Base-by-base conservation (phyloP, 352 stramenopile genomes). In the Lagenidium giganteum region DNA sequence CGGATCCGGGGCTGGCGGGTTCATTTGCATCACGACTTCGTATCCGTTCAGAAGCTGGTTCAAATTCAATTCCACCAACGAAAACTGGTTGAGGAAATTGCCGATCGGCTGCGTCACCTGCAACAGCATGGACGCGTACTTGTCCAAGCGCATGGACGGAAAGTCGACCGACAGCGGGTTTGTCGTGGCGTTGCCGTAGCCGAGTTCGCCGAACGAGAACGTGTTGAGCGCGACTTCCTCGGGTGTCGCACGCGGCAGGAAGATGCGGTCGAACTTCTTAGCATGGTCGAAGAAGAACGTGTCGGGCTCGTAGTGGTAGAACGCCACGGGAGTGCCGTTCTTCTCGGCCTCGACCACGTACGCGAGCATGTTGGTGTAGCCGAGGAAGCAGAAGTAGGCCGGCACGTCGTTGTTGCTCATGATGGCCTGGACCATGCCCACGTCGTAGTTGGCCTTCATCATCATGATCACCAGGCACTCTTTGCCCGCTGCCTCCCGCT, bases 81-180 rank as follows among this genome's bases (percentile, higher is more conserved):
- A 43, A 5, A 70, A 53, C 12, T 60, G 54, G 2, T 53, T 55
- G 0, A 77, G 1, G 8, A 77, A 36, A 9, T 36, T 43, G 20
- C 24, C 37, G 5, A 63, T 32, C 5, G 53, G 51, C 3, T 36
- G 13, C 0, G 55, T 22, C 3, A 56, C 32, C 8, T 17, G 32
- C 17, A 38, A 17, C 7, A n/a, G 32, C 12, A 21, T 9, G n/a
- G 32, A 17, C 32, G 17, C 32, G 27, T 69, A 80, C 38, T 78
- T 79, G 25, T 63, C 51, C 0, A 84, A 55, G 3, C 54, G 22
- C 5, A 60, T 37, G 0, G 31, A 40, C 13, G 69, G 64, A 12
- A 74, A 83, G 36, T 83, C 69, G 5, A 69, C 54, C 1, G 40
- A 21, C 4, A 83, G 55, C 0, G 54, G 57, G 27, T 82, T 83